These are phyloP conservation scores for Phialophora chinensis DNA, from an alignment of 2,329 filamentous ascomycete species.

Conservation along the genomic window DNA sequence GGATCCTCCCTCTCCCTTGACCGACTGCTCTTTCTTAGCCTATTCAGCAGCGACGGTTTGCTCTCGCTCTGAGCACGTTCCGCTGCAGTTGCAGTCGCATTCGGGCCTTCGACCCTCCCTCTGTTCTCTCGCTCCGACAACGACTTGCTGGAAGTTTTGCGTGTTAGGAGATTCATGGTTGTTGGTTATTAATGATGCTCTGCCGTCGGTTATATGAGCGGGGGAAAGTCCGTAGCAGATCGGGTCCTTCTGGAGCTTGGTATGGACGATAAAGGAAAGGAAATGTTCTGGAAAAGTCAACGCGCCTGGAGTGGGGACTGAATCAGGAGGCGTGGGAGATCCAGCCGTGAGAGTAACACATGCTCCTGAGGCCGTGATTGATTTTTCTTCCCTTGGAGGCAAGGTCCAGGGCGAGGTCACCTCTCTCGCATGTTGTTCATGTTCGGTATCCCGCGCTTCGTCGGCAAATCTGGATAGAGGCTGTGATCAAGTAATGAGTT, in stretches of 20 bases:
- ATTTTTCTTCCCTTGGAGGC: neutral
- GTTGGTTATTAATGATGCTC: slow-evolving; percentile 9
- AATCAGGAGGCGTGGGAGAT: neutral
- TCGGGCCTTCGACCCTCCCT: slow-evolving; percentile 2
- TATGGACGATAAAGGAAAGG: neutral
- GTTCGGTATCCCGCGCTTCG: neutral
- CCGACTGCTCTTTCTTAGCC: slow-evolving; percentile 24
- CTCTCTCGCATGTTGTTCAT: neutral
- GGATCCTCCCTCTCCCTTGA: slow-evolving; percentile 15
- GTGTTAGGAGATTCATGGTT: slow-evolving; percentile 21
- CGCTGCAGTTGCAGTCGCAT: slow-evolving; percentile 1
- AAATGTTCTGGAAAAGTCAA: neutral
- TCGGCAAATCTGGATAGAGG: slow-evolving; percentile 1
- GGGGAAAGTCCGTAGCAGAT: no score
- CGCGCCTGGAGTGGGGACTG: neutral
- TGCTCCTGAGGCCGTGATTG: neutral
- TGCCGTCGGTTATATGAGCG: neutral
- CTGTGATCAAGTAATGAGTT: slow-evolving; percentile 13
- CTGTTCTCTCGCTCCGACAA: slow-evolving; percentile 11
- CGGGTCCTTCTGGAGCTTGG: neutral
- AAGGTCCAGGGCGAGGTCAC: neutral
- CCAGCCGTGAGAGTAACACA: neutral
- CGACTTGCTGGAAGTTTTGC: slow-evolving; percentile 23
- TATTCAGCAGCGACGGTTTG: slow-evolving; percentile 23
- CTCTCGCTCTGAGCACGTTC: slow-evolving; percentile 13